Evolutionary conservation across 208 protist genomes (phyloP).

Genomic region (Acanthamoeba quina): DNA sequence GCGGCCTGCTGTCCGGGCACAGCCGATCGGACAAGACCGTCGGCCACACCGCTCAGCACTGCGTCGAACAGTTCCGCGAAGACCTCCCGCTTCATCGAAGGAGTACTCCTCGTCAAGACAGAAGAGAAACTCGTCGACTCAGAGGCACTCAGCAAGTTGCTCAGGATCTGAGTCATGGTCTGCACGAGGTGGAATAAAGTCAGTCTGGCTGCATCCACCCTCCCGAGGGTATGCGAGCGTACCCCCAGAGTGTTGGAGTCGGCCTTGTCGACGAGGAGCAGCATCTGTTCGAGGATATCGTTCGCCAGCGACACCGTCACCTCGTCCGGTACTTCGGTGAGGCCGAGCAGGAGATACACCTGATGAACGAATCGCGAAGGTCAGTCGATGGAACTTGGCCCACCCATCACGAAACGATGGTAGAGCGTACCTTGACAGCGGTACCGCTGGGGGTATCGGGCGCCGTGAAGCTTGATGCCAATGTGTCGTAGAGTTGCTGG

Average conservation of each 20-base stretch:
- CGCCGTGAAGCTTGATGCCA: background rate
- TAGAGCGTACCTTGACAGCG: background rate
- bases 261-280: background rate
- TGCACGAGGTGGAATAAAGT: background rate
- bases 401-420: background rate
- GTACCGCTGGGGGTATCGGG: background rate
- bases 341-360: slow-evolving; percentile 33
- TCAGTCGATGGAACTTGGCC: background rate
- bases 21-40: background rate
- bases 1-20: slow-evolving; percentile 5
- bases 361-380: background rate
- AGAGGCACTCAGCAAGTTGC: background rate
- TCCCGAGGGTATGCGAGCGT: background rate
- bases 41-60: background rate
- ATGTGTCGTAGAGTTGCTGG: background rate
- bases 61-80: background rate
- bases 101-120: background rate
- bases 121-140: background rate
- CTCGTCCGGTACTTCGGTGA: slow-evolving; percentile 69
- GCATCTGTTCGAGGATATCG: background rate
- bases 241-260: background rate
- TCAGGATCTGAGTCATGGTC: slow-evolving; percentile 6
- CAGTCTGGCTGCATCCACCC: background rate
- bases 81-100: background rate
- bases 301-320: background rate